Conservation (phyloP, 495 filamentous ascomycete genomes). For the Penicillium herquei region DNA sequence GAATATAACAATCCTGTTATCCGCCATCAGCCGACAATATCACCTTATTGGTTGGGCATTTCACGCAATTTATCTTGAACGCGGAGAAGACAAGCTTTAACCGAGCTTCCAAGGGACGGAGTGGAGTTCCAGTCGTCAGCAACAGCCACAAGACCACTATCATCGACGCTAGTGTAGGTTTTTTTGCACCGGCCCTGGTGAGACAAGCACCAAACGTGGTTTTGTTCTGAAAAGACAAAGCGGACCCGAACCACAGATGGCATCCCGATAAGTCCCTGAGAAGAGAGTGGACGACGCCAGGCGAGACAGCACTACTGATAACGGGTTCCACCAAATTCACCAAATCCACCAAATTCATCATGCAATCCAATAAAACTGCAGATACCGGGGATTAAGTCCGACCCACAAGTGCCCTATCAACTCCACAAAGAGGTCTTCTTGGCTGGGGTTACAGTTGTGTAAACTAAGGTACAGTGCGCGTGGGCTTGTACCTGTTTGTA, state of each 20-base stretch:
- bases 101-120: slow-evolving; percentile 3
- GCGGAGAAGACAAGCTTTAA: slow-evolving; percentile 14
- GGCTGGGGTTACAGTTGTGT: background rate
- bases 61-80: background rate
- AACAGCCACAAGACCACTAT: slow-evolving; percentile 1
- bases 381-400: background rate
- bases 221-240: background rate
- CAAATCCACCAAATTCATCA: background rate
- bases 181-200: background rate
- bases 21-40: background rate
- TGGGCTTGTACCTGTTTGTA: background rate
- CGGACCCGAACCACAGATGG: background rate
- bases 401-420: background rate
- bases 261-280: slow-evolving; percentile 1
- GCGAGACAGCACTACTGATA: background rate
- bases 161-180: background rate
- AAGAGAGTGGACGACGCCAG: background rate
- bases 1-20: background rate
- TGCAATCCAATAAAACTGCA: slow-evolving; percentile 1
- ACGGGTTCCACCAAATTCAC: background rate
- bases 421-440: background rate
- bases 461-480: too few species aligned
- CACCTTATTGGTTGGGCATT: background rate
- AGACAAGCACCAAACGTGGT: background rate
- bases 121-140: slow-evolving; percentile 4